These are phyloP conservation scores for Cicer arietinum DNA, from an alignment of 306 rosid genomes.

Conservation along the genomic window DNA sequence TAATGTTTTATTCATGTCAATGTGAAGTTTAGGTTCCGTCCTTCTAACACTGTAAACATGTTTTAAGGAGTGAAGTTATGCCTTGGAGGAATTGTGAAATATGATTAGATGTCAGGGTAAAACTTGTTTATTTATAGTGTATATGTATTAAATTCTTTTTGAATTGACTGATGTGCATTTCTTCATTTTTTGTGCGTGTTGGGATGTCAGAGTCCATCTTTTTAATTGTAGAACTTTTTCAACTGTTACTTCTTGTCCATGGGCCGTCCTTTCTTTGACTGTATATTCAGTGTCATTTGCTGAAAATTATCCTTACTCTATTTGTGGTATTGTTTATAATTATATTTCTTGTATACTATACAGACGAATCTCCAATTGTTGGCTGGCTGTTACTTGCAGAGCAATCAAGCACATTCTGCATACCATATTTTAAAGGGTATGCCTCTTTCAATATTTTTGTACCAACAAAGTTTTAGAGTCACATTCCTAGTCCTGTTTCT, in stretches of 20 bases:
- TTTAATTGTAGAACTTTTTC: neutral
- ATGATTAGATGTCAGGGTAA: neutral
- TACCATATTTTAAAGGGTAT: slow-evolving; percentile 95
- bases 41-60: neutral
- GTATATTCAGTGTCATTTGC: neutral
- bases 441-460: slow-evolving; percentile 33
- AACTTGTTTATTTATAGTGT: neutral
- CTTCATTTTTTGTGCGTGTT: neutral
- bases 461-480: slow-evolving; percentile 19
- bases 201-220: neutral
- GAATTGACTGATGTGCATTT: slow-evolving; percentile 11
- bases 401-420: slow-evolving; percentile 83
- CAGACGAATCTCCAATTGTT: slow-evolving; percentile 90
- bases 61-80: neutral
- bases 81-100: neutral
- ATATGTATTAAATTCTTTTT: slow-evolving; percentile 11
- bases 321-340: slow-evolving; percentile 14
- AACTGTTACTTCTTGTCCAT: slow-evolving; percentile 38
- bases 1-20: slow-evolving; percentile 19
- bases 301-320: slow-evolving; percentile 27
- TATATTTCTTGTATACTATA: slow-evolving; percentile 41
- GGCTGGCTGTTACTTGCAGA: slow-evolving; percentile 88
- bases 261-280: slow-evolving; percentile 10
- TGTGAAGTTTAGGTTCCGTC: neutral
- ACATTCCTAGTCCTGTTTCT: neutral